Base-by-base conservation (phyloP, 1,284 basidiomycete species). In the Takashimella tepidaria region DNA sequence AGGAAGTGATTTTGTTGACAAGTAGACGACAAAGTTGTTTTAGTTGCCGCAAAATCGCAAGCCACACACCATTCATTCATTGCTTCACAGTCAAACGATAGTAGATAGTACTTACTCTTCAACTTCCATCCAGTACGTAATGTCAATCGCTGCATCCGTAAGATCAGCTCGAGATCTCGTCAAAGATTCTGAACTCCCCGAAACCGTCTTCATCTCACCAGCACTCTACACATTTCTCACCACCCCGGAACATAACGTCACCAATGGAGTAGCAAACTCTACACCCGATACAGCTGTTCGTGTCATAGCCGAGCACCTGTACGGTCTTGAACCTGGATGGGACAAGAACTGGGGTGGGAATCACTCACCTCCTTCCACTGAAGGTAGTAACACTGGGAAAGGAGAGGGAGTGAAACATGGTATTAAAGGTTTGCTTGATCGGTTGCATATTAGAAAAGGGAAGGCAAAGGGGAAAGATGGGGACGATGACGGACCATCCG, bases 281-380 rank as follows among this genome's bases (percentile, higher is more conserved):
- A 57, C 59, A 13, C 43, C 57, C 27, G 59, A 60, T 54, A 53
- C 46, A 43, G 53, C 59, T 0, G 59, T 60, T 23, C 59, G 59
- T 21, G 54, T 60, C 47, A 57, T 60, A 19, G 59, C 59, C 19
- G 59, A 60, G 46, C 55, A 60, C 49, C 59, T 60, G 19, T 60
- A 55, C 23, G 59, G 59, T 3, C 49, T 60, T 4, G 59, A 48
- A 11, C 53, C 54, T 41, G 59, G 59, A 12, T 51, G 31, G 31
- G 31, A 37, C 31, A 8, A 16, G 8, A 8, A 37, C 31, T 37
- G 31, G 31, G 31, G 31, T 37, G 31, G 31, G 31, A 37, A 37
- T 16, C 31, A 37, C 16, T 8, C 31, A 8, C 31, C 31, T 8
- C 8, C 31, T 16, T 8, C 8, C 10, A 16, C 8, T 8, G 8